These are phyloP conservation scores for Pleurotus ostreatus DNA, from an alignment of 768 basidiomycete species.

Conservation along the genomic window DNA sequence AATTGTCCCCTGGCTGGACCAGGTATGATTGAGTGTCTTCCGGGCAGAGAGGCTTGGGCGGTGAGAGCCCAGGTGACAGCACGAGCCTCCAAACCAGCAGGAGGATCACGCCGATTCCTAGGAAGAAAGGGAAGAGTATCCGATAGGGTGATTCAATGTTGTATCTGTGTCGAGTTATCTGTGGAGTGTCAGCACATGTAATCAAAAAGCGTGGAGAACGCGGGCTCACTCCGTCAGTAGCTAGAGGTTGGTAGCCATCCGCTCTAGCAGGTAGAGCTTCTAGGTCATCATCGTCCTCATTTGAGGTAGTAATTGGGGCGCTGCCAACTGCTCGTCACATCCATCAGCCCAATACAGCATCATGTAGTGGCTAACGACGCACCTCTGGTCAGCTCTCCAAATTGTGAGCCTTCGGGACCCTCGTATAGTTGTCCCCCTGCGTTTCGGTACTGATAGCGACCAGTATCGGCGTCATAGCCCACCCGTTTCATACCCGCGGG, in stretches of 20 bases:
- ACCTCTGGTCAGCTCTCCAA: conserved; percentile 53
- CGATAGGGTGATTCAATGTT: conserved; percentile 45
- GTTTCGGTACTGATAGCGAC: conserved; percentile 63
- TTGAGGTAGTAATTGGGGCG: conserved; percentile 7
- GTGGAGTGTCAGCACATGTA: conserved; percentile 2
- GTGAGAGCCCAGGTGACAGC: conserved; percentile 36
- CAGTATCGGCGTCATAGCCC: conserved; percentile 73
- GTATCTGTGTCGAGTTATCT: not conserved
- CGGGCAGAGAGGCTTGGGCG: conserved; percentile 31
- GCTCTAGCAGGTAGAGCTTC: conserved; percentile 50
- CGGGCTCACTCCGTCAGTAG: conserved; percentile 43
- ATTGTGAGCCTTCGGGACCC: conserved; percentile 58
- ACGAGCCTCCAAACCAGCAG: conserved; percentile 63
- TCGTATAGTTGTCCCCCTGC: conserved; percentile 51
- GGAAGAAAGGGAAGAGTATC: conserved; percentile 68
- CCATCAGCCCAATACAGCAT: not conserved
- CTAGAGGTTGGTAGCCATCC: conserved; percentile 57
- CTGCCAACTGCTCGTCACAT: not conserved
- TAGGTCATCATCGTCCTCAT: conserved; percentile 36
- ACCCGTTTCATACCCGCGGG: conserved; percentile 62
- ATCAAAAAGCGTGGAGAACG: not conserved
- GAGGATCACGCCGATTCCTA: conserved; percentile 59
- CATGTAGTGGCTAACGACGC: conserved; percentile 8
- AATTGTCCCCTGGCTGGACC: conserved; percentile 57
- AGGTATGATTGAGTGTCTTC: conserved; percentile 36